phyloP scores from a whole-genome alignment of 1,284 basidiomycete genomes.

The Puccinia coronata region DNA sequence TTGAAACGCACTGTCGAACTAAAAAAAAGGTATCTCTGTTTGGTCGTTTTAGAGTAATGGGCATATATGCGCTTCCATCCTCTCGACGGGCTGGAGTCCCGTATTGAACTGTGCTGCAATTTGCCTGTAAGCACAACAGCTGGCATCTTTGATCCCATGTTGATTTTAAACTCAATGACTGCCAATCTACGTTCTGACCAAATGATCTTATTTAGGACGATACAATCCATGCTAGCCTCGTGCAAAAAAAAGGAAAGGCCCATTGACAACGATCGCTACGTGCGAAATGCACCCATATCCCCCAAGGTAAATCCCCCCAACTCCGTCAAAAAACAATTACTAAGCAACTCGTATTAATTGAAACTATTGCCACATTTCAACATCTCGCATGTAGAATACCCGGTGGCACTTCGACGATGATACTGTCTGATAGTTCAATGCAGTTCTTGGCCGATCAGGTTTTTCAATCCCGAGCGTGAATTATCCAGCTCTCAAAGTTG shows the following conservation, averaged over 20 bases:
- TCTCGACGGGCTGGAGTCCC: constrained; percentile 81
- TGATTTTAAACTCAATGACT: neutral
- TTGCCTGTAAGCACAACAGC: constrained; percentile 22
- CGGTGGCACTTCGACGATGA: constrained; percentile 48
- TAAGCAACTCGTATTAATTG: neutral
- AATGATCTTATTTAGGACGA: constrained; percentile 62
- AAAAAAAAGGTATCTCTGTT: neutral
- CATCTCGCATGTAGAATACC: constrained; percentile 22
- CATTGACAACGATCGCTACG: constrained; percentile 75
- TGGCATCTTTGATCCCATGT: neutral
- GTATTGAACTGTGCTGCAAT: constrained; percentile 64
- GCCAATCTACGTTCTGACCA: constrained; percentile 68
- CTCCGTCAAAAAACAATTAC: neutral
- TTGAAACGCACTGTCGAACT: neutral
- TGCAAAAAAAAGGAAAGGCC: constrained; percentile 80
- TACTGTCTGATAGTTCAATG: constrained; percentile 20
- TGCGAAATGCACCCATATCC: constrained; percentile 74
- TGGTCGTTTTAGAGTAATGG: constrained; percentile 21
- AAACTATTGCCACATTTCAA: neutral
- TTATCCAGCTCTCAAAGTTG: neutral
- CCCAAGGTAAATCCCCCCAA: constrained; percentile 64
- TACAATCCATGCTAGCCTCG: constrained; percentile 83
- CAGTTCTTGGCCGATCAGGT: neutral
- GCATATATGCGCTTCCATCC: constrained; percentile 74
- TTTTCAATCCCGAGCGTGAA: neutral